Evolutionary conservation across 441 rosid genomes (phyloP).

Genomic region (Corymbia citriodora): DNA sequence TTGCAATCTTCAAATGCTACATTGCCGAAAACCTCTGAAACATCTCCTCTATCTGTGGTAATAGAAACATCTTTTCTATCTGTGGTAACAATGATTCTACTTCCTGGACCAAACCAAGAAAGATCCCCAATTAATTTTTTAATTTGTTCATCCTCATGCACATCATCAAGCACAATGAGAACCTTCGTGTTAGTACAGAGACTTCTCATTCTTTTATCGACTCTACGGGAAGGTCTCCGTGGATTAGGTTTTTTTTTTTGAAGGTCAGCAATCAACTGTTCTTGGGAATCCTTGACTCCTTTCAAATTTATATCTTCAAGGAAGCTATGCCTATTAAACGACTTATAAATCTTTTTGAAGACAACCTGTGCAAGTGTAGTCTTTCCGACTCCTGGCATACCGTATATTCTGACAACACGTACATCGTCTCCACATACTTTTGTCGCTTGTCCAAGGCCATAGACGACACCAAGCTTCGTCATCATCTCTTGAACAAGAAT

Average conservation of each 20-base stretch:
- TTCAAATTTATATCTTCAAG: neutral
- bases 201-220: accelerated
- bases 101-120: accelerated
- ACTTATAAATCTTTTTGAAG: no score
- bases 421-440: no score
- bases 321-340: neutral
- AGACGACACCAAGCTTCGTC: no score
- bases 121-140: accelerated
- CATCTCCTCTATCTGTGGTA: no score
- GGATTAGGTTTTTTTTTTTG: accelerated
- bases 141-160: accelerated
- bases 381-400: no score
- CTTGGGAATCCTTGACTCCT: accelerated
- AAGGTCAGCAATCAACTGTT: neutral
- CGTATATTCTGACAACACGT: no score
- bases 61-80: accelerated
- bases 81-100: neutral
- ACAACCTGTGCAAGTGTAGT: no score
- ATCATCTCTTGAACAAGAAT: no score
- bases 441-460: no score
- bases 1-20: accelerated
- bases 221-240: accelerated
- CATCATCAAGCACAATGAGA: neutral
- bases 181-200: accelerated
- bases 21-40: accelerated